phyloP scores from a whole-genome alignment of 495 filamentous ascomycete species.

The Corynascus novoguineensis region DNA sequence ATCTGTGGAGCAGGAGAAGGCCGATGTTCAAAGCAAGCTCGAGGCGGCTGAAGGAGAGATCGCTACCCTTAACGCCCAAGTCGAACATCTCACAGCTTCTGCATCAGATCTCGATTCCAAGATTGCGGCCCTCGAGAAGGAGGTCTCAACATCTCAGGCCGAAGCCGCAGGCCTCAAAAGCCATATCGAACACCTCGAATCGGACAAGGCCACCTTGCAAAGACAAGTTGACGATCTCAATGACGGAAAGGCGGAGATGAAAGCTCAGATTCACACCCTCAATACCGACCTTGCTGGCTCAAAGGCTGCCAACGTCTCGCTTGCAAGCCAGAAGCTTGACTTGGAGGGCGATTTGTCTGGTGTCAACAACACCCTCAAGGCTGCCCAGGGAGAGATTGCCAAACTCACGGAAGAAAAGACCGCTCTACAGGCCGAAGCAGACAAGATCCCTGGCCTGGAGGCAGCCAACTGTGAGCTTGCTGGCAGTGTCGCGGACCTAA shows the following conservation, averaged over 20 bases:
- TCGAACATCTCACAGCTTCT: constrained; percentile 23
- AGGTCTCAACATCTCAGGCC: constrained; percentile 19
- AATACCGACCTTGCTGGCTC: constrained; percentile 28
- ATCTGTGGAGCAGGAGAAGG: constrained; percentile 32
- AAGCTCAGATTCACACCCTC: constrained; percentile 25
- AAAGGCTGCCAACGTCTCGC: constrained; percentile 31
- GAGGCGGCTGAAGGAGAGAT: constrained; percentile 23
- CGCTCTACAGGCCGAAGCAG: constrained; percentile 26
- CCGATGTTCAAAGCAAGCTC: constrained; percentile 27
- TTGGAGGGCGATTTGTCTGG: constrained; percentile 21
- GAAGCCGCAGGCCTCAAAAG: constrained; percentile 18
- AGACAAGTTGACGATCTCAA: constrained; percentile 28
- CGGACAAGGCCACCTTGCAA: constrained; percentile 33
- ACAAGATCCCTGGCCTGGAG: constrained; percentile 22
- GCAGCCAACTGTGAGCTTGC: constrained; percentile 23
- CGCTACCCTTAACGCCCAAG: constrained; percentile 18
- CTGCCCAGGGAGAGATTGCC: constrained; percentile 23
- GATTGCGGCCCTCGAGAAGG: constrained; percentile 19
- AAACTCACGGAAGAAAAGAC: constrained; percentile 31
- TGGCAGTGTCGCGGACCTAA: constrained; percentile 21
- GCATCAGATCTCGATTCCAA: constrained; percentile 21
- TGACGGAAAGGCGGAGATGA: constrained; percentile 17
- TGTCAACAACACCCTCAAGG: constrained; percentile 20
- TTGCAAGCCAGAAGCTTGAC: constrained; percentile 29
- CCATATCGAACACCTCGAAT: constrained; percentile 32